Percentiles rank a stretch among this genome's conserved stretches.
Conservation (phyloP, 108 stramenopile genomes). For the Skeletonema menzelii region DNA sequence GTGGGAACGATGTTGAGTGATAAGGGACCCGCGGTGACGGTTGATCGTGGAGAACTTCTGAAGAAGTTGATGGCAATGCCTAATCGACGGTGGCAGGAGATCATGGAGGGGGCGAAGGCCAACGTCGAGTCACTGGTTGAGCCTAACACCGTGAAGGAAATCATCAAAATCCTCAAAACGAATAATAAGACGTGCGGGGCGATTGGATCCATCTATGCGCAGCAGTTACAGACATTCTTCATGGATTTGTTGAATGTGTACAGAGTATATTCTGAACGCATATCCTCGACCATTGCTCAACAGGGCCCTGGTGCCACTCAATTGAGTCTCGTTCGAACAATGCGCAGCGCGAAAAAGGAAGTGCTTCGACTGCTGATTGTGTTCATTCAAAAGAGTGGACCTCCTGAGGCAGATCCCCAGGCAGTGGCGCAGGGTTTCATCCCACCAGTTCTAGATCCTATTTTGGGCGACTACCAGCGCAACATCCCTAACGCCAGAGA, state of each 20-base stretch:
- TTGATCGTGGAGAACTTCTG: conserved; percentile 86
- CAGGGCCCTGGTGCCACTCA: conserved; percentile 91
- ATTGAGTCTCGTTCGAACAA: conserved; percentile 86
- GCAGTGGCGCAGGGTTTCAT: conserved; percentile 92
- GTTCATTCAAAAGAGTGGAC: conserved; percentile 93
- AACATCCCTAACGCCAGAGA: conserved; percentile 94
- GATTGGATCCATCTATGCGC: conserved; percentile 91
- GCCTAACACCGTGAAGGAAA: conserved; percentile 90
- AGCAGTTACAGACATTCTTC: conserved; percentile 94
- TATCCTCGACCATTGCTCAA: conserved; percentile 88
- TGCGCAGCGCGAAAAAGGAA: conserved; percentile 98
- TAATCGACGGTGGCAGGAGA: conserved; percentile 86
- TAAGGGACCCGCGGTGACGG: conserved; percentile 75
- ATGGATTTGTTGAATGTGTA: conserved; percentile 98
- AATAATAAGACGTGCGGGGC: conserved; percentile 92
- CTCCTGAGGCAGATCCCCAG: conserved; percentile 89
- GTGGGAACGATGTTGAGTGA: conserved; percentile 95
- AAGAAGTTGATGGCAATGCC: conserved; percentile 93
- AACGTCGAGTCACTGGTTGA: conserved; percentile 84
- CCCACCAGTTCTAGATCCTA: conserved; percentile 96
- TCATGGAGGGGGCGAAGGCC: conserved; percentile 83
- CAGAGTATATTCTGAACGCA: conserved; percentile 94
- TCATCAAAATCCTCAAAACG: conserved; percentile 94
- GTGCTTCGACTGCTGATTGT: conserved; percentile 90
- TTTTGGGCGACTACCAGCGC: conserved; percentile 93